phyloP scores from a whole-genome alignment of 306 rosid species.

The Trifolium dubium region DNA sequence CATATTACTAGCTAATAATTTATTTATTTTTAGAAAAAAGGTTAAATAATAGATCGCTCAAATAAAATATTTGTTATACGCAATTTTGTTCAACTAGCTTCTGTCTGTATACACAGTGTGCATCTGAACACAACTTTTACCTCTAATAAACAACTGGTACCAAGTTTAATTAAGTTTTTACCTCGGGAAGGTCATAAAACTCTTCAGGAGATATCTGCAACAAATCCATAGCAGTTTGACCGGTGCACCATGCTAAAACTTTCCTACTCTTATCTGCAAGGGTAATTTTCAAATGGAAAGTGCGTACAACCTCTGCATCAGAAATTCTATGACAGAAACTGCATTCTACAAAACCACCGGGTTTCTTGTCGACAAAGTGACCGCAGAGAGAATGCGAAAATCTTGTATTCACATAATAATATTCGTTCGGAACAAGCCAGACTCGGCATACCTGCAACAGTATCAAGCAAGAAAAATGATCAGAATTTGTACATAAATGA shows the following conservation, averaged over 20 bases:
- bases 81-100: no score
- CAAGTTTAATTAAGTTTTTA: constrained; percentile 42
- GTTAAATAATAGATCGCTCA: no score
- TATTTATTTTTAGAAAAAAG: no score
- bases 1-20: no score
- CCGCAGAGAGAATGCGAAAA: constrained; percentile 81
- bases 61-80: no score
- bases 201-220: constrained; percentile 90
- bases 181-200: constrained; percentile 87
- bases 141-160: constrained; percentile 16
- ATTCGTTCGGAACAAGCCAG: constrained; percentile 66
- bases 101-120: not conserved
- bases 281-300: constrained; percentile 80
- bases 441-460: constrained; percentile 64
- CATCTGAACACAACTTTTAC: constrained; percentile 4
- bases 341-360: constrained; percentile 59
- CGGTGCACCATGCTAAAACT: constrained; percentile 81
- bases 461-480: constrained; percentile 37
- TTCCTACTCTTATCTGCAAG: constrained; percentile 76
- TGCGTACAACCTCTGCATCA: constrained; percentile 56
- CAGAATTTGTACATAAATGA: constrained; percentile 15
- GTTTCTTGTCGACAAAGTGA: constrained; percentile 63
- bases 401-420: constrained; percentile 66
- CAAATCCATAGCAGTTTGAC: constrained; percentile 88
- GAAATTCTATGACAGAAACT: constrained; percentile 65